Base-by-base conservation (phyloP, 2,329 filamentous ascomycete species). In the Geosmithia flava region DNA sequence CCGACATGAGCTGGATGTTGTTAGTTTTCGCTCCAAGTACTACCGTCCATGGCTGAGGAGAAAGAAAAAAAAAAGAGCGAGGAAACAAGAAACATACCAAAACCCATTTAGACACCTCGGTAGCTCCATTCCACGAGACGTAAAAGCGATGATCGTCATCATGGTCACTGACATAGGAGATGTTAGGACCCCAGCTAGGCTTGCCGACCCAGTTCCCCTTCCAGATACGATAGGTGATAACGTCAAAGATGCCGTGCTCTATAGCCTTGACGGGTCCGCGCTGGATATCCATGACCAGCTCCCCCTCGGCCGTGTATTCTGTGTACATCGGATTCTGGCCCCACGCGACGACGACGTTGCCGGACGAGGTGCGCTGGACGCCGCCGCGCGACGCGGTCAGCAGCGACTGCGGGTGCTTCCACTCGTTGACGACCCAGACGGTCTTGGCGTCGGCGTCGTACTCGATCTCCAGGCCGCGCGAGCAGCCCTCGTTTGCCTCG, bases 121-220 rank as follows among this genome's bases (percentile, higher is more conserved):
- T 61, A 16, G 58, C 59, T 19, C 59, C 59, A 50, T 61, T 61
- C 59, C 59, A 61, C 23, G 57, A 59, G n/a, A 61, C 51, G 44
- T 54, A 59, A 5, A 60, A 3, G 53, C 55, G 7, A 54, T 54
- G 43, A 54, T 51, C 49, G 48, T 30, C 11, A 54, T 57, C 43
- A 11, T 13, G 3, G 51, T 58, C 40, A 49, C 43, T 16, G 51
- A 40, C 17, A 55, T 54, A 2, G 53, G 56, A 56, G n/a, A 53
- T 54, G 45, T 52, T 59, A 8, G 59, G 59, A 3, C 53, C 51
- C 59, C 59, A 62, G 11, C 48, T 45, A 15, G 59, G 59, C 19
- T 53, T 50, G 20, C 59, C 59, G 11, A 51, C 49, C 59, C 59
- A 62, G 30, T 56, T 43, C 30, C 52, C 48, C 48, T 59, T 59